Conservation (phyloP, 306 rosid genomes). For the Fragaria iinumae region DNA sequence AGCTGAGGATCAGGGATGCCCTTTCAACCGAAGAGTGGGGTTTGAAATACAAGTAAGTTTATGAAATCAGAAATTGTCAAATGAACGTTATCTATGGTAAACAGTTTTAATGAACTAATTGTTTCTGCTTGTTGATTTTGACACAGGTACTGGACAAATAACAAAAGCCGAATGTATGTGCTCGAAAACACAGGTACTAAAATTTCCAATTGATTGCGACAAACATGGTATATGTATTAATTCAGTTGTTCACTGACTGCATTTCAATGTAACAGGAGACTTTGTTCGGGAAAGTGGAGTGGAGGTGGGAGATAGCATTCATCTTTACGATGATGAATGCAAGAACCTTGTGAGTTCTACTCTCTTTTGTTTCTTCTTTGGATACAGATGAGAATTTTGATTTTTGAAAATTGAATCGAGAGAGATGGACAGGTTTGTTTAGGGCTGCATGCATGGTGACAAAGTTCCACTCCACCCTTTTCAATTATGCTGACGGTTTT, state of each 20-base stretch:
- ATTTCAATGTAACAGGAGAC: constrained; percentile 41
- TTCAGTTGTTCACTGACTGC: background rate
- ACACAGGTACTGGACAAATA: constrained; percentile 62
- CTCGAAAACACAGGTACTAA: constrained; percentile 54
- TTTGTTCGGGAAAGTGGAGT: constrained; percentile 46
- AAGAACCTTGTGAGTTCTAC: constrained; percentile 55
- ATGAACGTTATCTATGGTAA: background rate
- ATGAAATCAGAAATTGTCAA: background rate
- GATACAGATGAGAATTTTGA: background rate
- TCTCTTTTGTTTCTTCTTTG: background rate
- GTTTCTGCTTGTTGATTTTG: constrained; percentile 2
- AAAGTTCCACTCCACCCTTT: constrained; percentile 9
- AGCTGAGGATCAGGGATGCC: constrained; percentile 43
- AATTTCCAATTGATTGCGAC: background rate
- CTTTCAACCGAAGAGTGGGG: constrained; percentile 37
- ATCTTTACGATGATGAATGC: constrained; percentile 50
- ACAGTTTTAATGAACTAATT: constrained; percentile 3
- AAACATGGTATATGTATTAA: background rate
- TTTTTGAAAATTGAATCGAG: constrained; percentile 2
- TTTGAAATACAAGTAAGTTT: constrained; percentile 54
- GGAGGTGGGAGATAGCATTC: constrained; percentile 51
- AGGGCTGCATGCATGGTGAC: constrained; percentile 2
- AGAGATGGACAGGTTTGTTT: background rate
- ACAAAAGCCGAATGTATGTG: constrained; percentile 63
- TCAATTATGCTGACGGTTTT: background rate